Evolutionary conservation across 805 yeast species (phyloP), one percentile per base, ranked within the genome.

Genomic region (Komagataella ulmi): DNA sequence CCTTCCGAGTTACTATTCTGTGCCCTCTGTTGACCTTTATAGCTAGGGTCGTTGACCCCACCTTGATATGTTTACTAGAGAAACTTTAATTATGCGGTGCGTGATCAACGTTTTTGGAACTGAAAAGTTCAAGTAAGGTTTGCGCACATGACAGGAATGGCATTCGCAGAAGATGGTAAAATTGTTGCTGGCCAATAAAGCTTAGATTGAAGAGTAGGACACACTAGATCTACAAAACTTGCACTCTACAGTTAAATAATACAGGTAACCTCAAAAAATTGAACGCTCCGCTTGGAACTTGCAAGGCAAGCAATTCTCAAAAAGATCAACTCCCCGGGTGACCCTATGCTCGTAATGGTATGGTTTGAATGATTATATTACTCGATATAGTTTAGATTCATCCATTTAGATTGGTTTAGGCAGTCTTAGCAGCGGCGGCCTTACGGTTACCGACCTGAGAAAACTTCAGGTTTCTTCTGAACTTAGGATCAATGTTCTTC

Each of bases 401-500:
- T 30, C 40, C 40, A 30, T 7, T 14, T 30, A 30, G 3, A 8
- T 30, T 30, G 40, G 14, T 30, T n/a, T 30, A 30, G 3, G 40
- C 40, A 30, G 40, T 30, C 40, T 30, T 30, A 10, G 40, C 40
- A 72, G 95, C 95, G 71, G 89, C 81, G 65, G 90, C 91, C 80
- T 82, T 88, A 65, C 87, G 89, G 65, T 96, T 88, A 77, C 99
- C 99, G 77, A 86, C 97, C 71, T 88, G 83, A 78, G 97, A 98
- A 77, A 82, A 87, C 79, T 87, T 90, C 93, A 91, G 98, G 95
- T 93, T 93, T 80, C 98, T 86, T 73, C 83, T 83, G 96, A 93
- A 93, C 85, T 93, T 93, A 73, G 99, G 83, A 77, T 93, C 98
- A 74, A 91, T 97, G 82, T 96, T 96, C 80, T 88, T 91, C 77